These are phyloP conservation scores for Rhodotorula babjevae DNA, from an alignment of 768 basidiomycete genomes.

Conservation along the genomic window DNA sequence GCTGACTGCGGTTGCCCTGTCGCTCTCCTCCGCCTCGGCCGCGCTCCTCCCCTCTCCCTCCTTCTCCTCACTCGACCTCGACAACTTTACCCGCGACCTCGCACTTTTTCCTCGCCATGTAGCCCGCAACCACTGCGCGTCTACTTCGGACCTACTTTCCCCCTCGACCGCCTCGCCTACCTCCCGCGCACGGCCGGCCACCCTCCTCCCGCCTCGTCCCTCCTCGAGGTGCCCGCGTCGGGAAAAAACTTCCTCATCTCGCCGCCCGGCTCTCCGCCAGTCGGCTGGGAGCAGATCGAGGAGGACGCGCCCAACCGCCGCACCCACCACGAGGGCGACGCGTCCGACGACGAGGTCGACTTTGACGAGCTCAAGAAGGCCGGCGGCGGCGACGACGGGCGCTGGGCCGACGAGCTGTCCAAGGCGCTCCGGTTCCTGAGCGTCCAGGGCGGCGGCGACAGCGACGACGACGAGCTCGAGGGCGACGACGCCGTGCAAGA, in stretches of 20 bases:
- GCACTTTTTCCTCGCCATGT: not conserved
- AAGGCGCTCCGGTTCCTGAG: constrained; percentile 69
- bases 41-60: constrained; percentile 20
- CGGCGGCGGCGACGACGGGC: not conserved
- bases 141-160: constrained; percentile 50
- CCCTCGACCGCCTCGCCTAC: constrained; percentile 45
- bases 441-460: constrained; percentile 39
- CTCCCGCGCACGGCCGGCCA: constrained; percentile 38
- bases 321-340: constrained; percentile 47
- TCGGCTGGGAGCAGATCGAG: constrained; percentile 86
- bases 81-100: not conserved
- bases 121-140: constrained; percentile 61
- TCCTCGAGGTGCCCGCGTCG: constrained; percentile 69
- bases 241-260: constrained; percentile 97
- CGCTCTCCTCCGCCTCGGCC: constrained; percentile 7
- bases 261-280: constrained; percentile 92
- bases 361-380: not conserved
- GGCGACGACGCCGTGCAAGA: not conserved
- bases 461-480: constrained; percentile 4
- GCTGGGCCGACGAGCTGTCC: constrained; percentile 73
- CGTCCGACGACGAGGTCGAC: constrained; percentile 47
- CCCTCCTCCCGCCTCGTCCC: constrained; percentile 42
- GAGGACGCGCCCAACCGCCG: constrained; percentile 84
- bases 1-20: constrained; percentile 5
- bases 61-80: constrained; percentile 1